These are phyloP conservation scores for Pholiota conissans DNA, from an alignment of 768 basidiomycete genomes.

Conservation along the genomic window DNA sequence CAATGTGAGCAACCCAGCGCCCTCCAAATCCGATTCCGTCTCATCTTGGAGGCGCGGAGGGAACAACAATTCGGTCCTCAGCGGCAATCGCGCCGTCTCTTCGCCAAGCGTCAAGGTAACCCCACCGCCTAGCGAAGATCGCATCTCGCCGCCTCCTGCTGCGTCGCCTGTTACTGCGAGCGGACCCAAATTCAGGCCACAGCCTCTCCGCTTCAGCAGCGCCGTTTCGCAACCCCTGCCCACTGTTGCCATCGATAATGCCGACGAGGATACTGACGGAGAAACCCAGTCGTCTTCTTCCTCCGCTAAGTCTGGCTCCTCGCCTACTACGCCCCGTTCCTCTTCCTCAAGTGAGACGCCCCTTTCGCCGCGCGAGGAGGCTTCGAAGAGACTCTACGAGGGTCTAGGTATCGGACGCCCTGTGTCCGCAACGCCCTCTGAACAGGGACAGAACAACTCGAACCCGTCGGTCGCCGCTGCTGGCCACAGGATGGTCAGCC, in stretches of 20 bases:
- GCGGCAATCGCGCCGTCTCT: conserved; percentile 59
- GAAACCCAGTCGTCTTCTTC: conserved; percentile 60
- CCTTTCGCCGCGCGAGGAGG: conserved; percentile 86
- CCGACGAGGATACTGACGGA: conserved; percentile 53
- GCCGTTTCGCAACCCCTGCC: conserved; percentile 53
- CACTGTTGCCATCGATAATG: conserved; percentile 56
- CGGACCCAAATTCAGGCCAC: conserved; percentile 53
- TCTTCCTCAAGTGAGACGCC: conserved; percentile 60
- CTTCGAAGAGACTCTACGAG: conserved; percentile 83
- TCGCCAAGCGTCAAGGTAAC: conserved; percentile 73
- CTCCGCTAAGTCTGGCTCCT: conserved; percentile 59
- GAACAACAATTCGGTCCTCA: conserved; percentile 70
- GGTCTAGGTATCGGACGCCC: conserved; percentile 85
- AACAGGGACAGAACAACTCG: conserved; percentile 32
- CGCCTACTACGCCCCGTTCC: conserved; percentile 76
- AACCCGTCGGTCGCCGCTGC: conserved; percentile 31
- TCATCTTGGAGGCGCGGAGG: conserved; percentile 81
- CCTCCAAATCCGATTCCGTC: conserved; percentile 82
- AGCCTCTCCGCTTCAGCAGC: conserved; percentile 63
- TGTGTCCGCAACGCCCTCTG: conserved; percentile 40
- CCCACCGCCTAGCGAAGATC: conserved; percentile 63
- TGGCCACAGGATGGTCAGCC: conserved; percentile 63
- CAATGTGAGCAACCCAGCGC: conserved; percentile 32
- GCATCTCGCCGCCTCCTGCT: conserved; percentile 50
- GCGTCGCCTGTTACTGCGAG: conserved; percentile 21